phyloP scores from a whole-genome alignment of 208 protist genomes.

The Porcisia deanei region DNA sequence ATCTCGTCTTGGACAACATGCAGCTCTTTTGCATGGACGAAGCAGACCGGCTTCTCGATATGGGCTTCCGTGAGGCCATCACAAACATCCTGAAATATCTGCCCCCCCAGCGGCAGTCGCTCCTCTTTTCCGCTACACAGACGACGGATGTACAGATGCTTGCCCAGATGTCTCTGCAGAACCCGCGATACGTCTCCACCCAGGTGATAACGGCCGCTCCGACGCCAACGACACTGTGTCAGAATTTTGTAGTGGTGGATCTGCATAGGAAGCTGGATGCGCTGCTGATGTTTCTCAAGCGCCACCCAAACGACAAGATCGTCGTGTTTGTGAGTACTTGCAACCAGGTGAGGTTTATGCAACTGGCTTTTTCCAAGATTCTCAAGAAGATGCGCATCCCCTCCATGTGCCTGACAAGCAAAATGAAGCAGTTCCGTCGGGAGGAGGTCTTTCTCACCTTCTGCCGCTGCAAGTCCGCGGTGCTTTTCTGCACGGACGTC shows the following conservation, averaged over 20 bases:
- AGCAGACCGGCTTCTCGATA: conserved; percentile 98
- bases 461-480: conserved; percentile 82
- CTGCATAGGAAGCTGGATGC: conserved; percentile 96
- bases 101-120: conserved; percentile 93
- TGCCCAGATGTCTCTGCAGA: conserved; percentile 87
- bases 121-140: conserved; percentile 99
- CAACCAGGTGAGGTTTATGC: conserved; percentile 97
- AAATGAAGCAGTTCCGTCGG: conserved; percentile 93
- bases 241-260: conserved; percentile 93
- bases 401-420: conserved; percentile 92
- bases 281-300: conserved; percentile 97
- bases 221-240: conserved; percentile 92
- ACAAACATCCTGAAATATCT: conserved; percentile 95
- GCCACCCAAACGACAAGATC: conserved; percentile 95
- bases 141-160: conserved; percentile 96
- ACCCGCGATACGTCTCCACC: conserved; percentile 96
- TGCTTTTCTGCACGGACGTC: conserved; percentile 99
- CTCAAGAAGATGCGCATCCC: conserved; percentile 92
- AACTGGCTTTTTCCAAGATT: conserved; percentile 90
- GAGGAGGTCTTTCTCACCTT: conserved; percentile 93
- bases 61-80: conserved; percentile 96
- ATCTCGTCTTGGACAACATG: conserved; percentile 93
- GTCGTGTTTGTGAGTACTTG: conserved; percentile 98
- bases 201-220: conserved; percentile 76
- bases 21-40: conserved; percentile 99